Conservation (phyloP, 495 filamentous ascomycete genomes). For the Tuber magnatum region DNA sequence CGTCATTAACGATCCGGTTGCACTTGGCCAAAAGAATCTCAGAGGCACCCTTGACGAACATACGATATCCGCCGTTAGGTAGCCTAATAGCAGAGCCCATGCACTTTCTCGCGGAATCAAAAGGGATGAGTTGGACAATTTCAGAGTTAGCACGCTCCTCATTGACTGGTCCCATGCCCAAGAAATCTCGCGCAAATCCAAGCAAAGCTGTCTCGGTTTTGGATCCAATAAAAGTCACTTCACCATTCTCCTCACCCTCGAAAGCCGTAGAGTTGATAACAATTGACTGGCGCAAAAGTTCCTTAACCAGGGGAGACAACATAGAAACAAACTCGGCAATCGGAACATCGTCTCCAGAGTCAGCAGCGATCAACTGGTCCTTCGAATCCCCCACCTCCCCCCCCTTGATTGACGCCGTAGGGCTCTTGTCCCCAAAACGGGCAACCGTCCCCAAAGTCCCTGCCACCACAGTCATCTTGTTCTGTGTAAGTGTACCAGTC, state of each 20-base stretch:
- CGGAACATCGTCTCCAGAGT: constrained; percentile 43
- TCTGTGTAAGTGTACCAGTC: constrained; percentile 72
- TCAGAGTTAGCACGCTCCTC: constrained; percentile 55
- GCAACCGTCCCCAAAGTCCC: constrained; percentile 58
- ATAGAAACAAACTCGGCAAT: constrained; percentile 54
- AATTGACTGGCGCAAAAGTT: constrained; percentile 56
- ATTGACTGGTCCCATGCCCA: constrained; percentile 55
- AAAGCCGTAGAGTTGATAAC: constrained; percentile 70
- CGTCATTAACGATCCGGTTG: constrained; percentile 52
- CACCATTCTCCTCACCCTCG: constrained; percentile 58
- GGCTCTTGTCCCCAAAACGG: constrained; percentile 52
- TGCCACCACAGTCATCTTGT: constrained; percentile 66
- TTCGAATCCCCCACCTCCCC: too few relatives aligned
- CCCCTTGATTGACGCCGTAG: constrained; percentile 29
- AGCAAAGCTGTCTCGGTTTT: constrained; percentile 70
- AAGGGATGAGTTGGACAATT: constrained; percentile 68
- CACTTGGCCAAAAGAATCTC: constrained; percentile 66
- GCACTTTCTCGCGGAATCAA: constrained; percentile 80
- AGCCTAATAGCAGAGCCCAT: constrained; percentile 75
- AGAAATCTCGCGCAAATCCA: constrained; percentile 55
- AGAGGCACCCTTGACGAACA: constrained; percentile 83
- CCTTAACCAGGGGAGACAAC: constrained; percentile 51
- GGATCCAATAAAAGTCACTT: constrained; percentile 59
- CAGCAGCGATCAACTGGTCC: constrained; percentile 5
- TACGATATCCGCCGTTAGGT: constrained; percentile 58